Evolutionary conservation across 352 stramenopile genomes (phyloP).

Genomic region (Phytophthora vignae): DNA sequence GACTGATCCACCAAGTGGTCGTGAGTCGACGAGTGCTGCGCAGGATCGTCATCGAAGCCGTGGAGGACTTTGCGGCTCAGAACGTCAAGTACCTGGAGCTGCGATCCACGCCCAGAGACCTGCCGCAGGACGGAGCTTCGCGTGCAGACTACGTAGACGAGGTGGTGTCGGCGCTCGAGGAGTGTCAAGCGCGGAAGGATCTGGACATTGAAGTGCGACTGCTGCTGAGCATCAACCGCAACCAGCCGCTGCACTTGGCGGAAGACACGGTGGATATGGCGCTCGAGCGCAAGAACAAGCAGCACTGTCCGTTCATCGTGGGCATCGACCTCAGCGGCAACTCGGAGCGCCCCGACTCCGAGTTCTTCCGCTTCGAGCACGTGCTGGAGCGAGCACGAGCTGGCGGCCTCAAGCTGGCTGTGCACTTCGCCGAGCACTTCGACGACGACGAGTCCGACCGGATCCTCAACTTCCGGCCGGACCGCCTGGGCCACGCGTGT

Average conservation of each 20-base stretch:
- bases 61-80: conserved; percentile 86
- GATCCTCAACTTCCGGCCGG: conserved; percentile 91
- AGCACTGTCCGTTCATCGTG: conserved; percentile 67
- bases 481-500: conserved; percentile 93
- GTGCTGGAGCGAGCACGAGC: conserved; percentile 75
- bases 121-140: conserved; percentile 62
- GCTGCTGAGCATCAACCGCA: conserved; percentile 86
- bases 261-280: conserved; percentile 72
- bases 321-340: conserved; percentile 91
- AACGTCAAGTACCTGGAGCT: conserved; percentile 90
- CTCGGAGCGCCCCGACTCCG: conserved; percentile 74
- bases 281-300: conserved; percentile 52
- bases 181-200: conserved; percentile 62
- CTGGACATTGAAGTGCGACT: conserved; percentile 79
- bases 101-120: conserved; percentile 76
- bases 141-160: conserved; percentile 76
- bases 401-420: conserved; percentile 83
- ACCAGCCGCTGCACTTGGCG: conserved; percentile 67
- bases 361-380: conserved; percentile 88
- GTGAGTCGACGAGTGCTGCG: conserved; percentile 68
- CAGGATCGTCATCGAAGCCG: conserved; percentile 74
- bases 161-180: conserved; percentile 70
- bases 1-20: conserved; percentile 85
- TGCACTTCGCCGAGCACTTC: conserved; percentile 95
- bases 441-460: conserved; percentile 78